A percentile compares a stretch with the other conserved stretches of the same genome.
Conservation (phyloP, 1,284 basidiomycete species). For the Austroboletus novae-zelandiae region DNA sequence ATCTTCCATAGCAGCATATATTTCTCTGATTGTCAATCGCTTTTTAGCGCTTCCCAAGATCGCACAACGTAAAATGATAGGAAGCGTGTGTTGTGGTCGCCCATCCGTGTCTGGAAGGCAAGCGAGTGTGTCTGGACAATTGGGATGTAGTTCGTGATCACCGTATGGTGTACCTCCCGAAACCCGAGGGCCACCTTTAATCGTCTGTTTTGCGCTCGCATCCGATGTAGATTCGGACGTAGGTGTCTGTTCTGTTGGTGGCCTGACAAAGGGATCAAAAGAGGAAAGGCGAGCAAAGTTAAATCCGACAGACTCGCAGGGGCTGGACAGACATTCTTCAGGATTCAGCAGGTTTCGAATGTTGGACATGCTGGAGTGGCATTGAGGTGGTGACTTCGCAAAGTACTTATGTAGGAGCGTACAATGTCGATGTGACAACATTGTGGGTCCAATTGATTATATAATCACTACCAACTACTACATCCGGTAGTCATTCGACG, state of each 20-base stretch:
- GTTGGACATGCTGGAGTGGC: constrained; percentile 44
- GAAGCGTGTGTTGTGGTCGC: constrained; percentile 75
- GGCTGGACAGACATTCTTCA: constrained; percentile 36
- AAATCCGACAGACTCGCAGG: constrained; percentile 38
- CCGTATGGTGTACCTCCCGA: constrained; percentile 18
- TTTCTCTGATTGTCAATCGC: constrained; percentile 77
- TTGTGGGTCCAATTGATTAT: constrained; percentile 36
- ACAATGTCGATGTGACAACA: constrained; percentile 2
- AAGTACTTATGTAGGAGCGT: background rate
- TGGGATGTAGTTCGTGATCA: constrained; percentile 60
- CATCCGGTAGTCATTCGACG: constrained; percentile 21
- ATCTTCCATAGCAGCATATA: constrained; percentile 78
- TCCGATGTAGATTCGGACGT: constrained; percentile 29
- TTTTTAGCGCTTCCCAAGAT: constrained; percentile 72
- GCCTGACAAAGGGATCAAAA: constrained; percentile 23
- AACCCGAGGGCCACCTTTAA: constrained; percentile 3
- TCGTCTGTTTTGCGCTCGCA: constrained; percentile 14
- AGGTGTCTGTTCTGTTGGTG: constrained; percentile 13
- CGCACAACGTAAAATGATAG: constrained; percentile 76
- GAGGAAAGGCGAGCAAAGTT: constrained; percentile 8
- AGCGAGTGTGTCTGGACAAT: constrained; percentile 71
- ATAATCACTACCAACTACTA: constrained; percentile 18
- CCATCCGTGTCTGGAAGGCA: constrained; percentile 76
- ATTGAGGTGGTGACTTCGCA: constrained; percentile 18
- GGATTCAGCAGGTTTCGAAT: constrained; percentile 55